A percentile compares a stretch with the other conserved stretches of the same genome.
Evolutionary conservation across 768 basidiomycete genomes (phyloP).

Genomic region (Pholiota conissans): DNA sequence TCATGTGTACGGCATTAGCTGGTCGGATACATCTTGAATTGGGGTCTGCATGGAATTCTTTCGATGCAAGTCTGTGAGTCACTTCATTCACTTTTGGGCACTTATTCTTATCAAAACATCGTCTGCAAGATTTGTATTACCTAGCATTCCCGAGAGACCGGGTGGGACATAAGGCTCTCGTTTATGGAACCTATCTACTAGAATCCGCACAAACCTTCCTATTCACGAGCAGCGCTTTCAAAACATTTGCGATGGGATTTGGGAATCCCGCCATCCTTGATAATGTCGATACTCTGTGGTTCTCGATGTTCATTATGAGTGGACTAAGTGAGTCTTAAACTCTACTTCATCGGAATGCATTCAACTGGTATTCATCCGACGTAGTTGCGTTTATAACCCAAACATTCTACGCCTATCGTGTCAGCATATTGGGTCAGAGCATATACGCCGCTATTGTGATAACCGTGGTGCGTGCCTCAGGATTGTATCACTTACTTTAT

Average conservation of each 20-base stretch:
- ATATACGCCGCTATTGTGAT: slow-evolving; percentile 5
- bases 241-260: slow-evolving; percentile 20
- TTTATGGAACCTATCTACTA: slow-evolving; percentile 16
- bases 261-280: slow-evolving; percentile 14
- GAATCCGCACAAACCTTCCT: slow-evolving; percentile 19
- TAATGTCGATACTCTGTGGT: slow-evolving; percentile 16
- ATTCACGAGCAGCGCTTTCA: slow-evolving; percentile 18
- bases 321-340: slow-evolving; percentile 9
- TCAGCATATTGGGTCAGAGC: slow-evolving; percentile 5
- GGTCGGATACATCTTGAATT: slow-evolving; percentile 21
- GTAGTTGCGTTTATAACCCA: slow-evolving; percentile 15
- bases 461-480: slow-evolving; percentile 2
- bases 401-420: slow-evolving; percentile 14
- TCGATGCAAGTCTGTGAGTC: slow-evolving; percentile 23
- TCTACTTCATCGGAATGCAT: neutral
- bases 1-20: slow-evolving; percentile 4
- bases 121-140: slow-evolving; percentile 21
- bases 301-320: slow-evolving; percentile 18
- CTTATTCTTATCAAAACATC: neutral
- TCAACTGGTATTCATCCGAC: neutral
- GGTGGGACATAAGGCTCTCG: slow-evolving; percentile 6
- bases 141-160: slow-evolving; percentile 23
- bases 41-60: slow-evolving; percentile 19
- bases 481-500: neutral
- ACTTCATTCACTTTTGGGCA: neutral